Conservation (phyloP, 768 basidiomycete genomes). For the Agaricus bisporus region DNA sequence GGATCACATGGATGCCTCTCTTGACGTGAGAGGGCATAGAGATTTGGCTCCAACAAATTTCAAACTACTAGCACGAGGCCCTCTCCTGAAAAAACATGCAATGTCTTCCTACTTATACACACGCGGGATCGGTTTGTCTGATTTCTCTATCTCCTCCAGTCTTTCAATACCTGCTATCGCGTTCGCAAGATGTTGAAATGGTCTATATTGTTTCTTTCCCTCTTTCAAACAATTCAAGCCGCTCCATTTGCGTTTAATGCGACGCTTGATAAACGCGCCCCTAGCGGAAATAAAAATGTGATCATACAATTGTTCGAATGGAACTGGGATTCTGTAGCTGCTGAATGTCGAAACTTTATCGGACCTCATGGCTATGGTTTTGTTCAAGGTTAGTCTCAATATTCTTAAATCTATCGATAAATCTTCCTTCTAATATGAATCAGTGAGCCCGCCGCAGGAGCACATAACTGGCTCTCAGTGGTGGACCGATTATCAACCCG, state of each 20-base stretch:
- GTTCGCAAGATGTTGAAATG: neutral
- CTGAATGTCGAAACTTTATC: slow-evolving; percentile 59
- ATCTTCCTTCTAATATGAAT: neutral
- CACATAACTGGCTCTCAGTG: slow-evolving; percentile 54
- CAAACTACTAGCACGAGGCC: too few species aligned
- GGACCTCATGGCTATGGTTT: slow-evolving; percentile 68
- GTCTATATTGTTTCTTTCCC: neutral
- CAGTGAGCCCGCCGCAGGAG: slow-evolving; percentile 50
- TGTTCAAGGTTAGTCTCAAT: slow-evolving; percentile 48
- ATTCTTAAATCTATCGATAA: neutral
- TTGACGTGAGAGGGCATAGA: too few species aligned
- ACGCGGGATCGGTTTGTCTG: too few species aligned
- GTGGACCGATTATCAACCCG: slow-evolving; percentile 75
- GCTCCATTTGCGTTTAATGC: neutral
- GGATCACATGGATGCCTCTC: too few species aligned
- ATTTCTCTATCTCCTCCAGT: too few species aligned
- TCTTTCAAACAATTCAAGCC: neutral
- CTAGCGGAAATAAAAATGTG: slow-evolving; percentile 30
- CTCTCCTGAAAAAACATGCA: too few species aligned
- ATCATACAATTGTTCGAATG: slow-evolving; percentile 73
- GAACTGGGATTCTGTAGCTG: slow-evolving; percentile 53
- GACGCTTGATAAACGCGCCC: slow-evolving; percentile 7
- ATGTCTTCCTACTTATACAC: too few species aligned
- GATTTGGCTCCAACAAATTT: too few species aligned
- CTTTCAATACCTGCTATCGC: too few species aligned